A percentile compares a stretch with the other conserved stretches of the same genome.
Evolutionary conservation across 139 green algal genomes (phyloP).

Genomic region (Tetraselmis chui): DNA sequence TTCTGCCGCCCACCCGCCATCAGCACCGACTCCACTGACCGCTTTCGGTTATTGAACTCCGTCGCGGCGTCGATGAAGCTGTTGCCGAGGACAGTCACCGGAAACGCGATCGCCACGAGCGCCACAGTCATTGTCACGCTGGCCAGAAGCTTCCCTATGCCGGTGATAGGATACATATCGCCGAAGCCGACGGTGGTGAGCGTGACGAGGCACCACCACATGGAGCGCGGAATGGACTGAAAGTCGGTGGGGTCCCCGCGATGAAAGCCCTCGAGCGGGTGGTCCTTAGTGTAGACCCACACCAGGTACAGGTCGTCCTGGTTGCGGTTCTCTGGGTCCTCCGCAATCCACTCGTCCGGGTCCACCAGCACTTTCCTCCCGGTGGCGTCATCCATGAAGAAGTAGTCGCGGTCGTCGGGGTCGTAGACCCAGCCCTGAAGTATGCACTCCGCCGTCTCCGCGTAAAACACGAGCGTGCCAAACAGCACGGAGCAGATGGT

Average conservation of each 20-base stretch:
- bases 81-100: constrained; percentile 29
- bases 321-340: constrained; percentile 1
- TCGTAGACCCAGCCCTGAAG: neutral
- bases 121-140: constrained; percentile 23
- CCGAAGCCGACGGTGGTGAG: constrained; percentile 40
- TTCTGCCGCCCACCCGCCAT: neutral
- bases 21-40: neutral
- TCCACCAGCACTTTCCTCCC: constrained; percentile 17
- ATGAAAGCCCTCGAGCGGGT: neutral
- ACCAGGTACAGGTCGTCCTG: constrained; percentile 4
- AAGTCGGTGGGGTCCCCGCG: constrained; percentile 1
- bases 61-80: constrained; percentile 20
- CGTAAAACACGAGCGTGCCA: neutral
- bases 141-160: constrained; percentile 19
- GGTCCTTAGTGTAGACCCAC: neutral
- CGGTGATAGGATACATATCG: constrained; percentile 24
- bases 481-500: constrained; percentile 1
- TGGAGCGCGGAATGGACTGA: constrained; percentile 9
- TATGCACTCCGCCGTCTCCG: neutral
- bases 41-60: neutral
- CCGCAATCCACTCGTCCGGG: constrained; percentile 15
- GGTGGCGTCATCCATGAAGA: neutral
- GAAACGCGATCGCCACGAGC: constrained; percentile 28
- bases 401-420: neutral
- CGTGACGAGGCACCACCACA: constrained; percentile 40